A percentile compares a stretch with the other conserved stretches of the same genome.
These are phyloP conservation scores for Hypoxylon cercidicola DNA, from an alignment of 495 filamentous ascomycete species.

Conservation along the genomic window DNA sequence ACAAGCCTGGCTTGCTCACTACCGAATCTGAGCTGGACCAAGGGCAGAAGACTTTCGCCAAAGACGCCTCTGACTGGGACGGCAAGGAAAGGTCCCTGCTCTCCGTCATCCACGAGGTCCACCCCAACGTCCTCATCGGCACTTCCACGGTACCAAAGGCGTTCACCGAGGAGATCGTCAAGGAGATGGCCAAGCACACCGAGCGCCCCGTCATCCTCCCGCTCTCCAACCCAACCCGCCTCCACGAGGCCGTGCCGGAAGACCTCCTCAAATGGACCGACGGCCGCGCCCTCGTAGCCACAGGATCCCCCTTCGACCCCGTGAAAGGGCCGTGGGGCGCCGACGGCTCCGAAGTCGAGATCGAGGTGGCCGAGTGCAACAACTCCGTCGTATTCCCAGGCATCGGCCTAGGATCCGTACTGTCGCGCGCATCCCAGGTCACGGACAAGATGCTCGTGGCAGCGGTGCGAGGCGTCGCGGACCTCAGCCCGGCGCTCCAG, in stretches of 20 bases:
- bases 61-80: slow-evolving; percentile 72
- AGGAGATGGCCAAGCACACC: slow-evolving; percentile 82
- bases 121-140: slow-evolving; percentile 84
- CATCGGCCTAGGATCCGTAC: slow-evolving; percentile 82
- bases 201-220: slow-evolving; percentile 84
- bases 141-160: slow-evolving; percentile 83
- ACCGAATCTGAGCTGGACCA: slow-evolving; percentile 65
- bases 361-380: slow-evolving; percentile 87
- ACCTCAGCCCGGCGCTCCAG: slow-evolving; percentile 71
- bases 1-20: slow-evolving; percentile 83
- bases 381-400: slow-evolving; percentile 89
- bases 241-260: slow-evolving; percentile 84
- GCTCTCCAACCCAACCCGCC: slow-evolving; percentile 83
- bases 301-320: slow-evolving; percentile 83
- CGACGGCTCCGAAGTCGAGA: slow-evolving; percentile 65
- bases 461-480: slow-evolving; percentile 77
- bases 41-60: slow-evolving; percentile 74
- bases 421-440: slow-evolving; percentile 69
- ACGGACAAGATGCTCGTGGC: slow-evolving; percentile 85
- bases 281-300: slow-evolving; percentile 83
- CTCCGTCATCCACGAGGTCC: slow-evolving; percentile 73
- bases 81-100: slow-evolving; percentile 67
- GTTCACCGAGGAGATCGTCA: slow-evolving; percentile 79
- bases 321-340: slow-evolving; percentile 68
- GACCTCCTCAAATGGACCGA: slow-evolving; percentile 83